Conservation (phyloP, 768 basidiomycete genomes). For the Collybiopsis confluens region DNA sequence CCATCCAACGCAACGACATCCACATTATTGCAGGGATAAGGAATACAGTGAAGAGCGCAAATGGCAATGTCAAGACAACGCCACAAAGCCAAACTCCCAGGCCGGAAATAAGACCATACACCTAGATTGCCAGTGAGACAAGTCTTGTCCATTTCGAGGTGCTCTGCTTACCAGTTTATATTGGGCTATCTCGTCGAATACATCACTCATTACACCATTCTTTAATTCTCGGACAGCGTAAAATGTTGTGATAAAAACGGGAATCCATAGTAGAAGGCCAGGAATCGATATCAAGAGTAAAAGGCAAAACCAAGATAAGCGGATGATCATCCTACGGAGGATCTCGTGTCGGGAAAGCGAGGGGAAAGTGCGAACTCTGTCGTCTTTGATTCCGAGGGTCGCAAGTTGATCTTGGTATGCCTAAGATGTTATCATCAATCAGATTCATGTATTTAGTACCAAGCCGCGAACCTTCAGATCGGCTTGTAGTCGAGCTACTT, state of each 20-base stretch:
- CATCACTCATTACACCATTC: slow-evolving; percentile 78
- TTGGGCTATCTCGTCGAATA: slow-evolving; percentile 87
- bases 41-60: slow-evolving; percentile 52
- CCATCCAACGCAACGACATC: slow-evolving; percentile 85
- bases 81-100: slow-evolving; percentile 58
- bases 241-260: slow-evolving; percentile 69
- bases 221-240: slow-evolving; percentile 73
- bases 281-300: slow-evolving; percentile 67
- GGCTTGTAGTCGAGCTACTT: slow-evolving; percentile 31
- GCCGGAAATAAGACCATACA: slow-evolving; percentile 76
- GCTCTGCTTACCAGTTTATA: slow-evolving; percentile 86
- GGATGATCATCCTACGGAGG: slow-evolving; percentile 58
- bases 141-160: no score
- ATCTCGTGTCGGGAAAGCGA: slow-evolving; percentile 54
- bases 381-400: slow-evolving; percentile 74
- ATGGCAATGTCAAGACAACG: slow-evolving; percentile 56
- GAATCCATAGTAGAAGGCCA: slow-evolving; percentile 79
- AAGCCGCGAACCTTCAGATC: slow-evolving; percentile 55
- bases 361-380: slow-evolving; percentile 58
- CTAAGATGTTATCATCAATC: slow-evolving; percentile 29
- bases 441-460: neutral
- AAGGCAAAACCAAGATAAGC: slow-evolving; percentile 58
- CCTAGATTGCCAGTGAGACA: no score
- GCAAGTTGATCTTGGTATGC: slow-evolving; percentile 71
- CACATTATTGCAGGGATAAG: slow-evolving; percentile 78